Evolutionary conservation across 192 early-diverging fungal species (phyloP), one percentile per base, ranked within the genome.

Genomic region (Coemansia sp.): DNA sequence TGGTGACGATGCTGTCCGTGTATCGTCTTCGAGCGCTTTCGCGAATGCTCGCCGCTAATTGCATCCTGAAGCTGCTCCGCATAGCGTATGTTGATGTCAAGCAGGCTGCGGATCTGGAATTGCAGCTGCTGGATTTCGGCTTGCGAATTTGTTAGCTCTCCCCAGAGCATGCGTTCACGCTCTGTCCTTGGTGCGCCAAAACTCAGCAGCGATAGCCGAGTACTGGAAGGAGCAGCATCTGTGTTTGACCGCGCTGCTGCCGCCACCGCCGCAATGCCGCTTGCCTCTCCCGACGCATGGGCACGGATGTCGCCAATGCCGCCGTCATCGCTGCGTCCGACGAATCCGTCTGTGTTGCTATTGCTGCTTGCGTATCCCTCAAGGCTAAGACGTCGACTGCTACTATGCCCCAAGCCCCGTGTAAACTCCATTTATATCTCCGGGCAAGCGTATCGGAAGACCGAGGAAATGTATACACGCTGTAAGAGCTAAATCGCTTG

Each of bases 1-100:
- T 4, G 33, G 15, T 53, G n/a, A n/a, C n/a, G n/a, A n/a, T n/a
- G n/a, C n/a, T n/a, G n/a, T n/a, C n/a, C n/a, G n/a, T n/a, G 28
- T 29, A 15, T 33, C 15, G 50, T 33, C 31, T 53, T 53, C 31
- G 36, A 11, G 13, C 63, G 54, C 37, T 65, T 65, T 22, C 54
- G 37, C 22, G 61, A 59, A 22, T 37, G 50, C 38, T 60, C 66
- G 3, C 28, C 20, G 34, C 29, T 60, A 29, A 67, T 57, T n/a
- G 71, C 60, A n/a, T 56, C 28, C 36, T 64, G 72, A 54, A 74
- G 66, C 55, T 68, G 61, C 59, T 74, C 72, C 28, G 72, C 72
- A 37, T 74, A 74, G 8, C 72, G 65, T 55, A 74, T 42, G 27
- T 74, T 74, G 37, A 74, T 53, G 30, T 55, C 59, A 2, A 74